A percentile compares a stretch with the other conserved stretches of the same genome.
These are phyloP conservation scores for Raphanus hybrid DNA, from an alignment of 441 rosid genomes.

Conservation along the genomic window DNA sequence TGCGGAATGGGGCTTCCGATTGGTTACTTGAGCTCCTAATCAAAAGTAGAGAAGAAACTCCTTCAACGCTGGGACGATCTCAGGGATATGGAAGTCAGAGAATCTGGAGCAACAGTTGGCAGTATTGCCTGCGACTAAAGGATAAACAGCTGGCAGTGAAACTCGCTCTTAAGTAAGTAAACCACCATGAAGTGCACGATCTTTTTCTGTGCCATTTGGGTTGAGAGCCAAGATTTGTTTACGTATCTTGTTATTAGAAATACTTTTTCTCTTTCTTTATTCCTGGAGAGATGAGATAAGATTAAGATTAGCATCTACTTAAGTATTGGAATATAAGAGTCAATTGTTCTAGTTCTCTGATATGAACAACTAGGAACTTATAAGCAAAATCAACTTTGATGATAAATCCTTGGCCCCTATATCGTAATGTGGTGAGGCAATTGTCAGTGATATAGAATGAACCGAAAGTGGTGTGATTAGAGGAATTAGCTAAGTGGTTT, in stretches of 20 bases:
- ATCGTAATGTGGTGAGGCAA: background rate
- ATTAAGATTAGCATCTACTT: background rate
- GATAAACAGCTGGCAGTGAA: slow-evolving; percentile 89
- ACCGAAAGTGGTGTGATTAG: background rate
- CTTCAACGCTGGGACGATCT: slow-evolving; percentile 54
- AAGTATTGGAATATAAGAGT: background rate
- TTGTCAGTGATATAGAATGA: background rate
- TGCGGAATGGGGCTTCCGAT: slow-evolving; percentile 94
- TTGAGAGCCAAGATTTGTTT: slow-evolving; percentile 16
- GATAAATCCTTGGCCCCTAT: background rate
- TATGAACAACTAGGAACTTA: background rate
- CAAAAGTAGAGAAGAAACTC: slow-evolving; percentile 76
- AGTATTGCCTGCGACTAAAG: slow-evolving; percentile 96
- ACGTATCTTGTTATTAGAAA: slow-evolving; percentile 8
- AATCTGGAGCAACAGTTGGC: slow-evolving; percentile 92
- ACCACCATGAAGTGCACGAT: slow-evolving; percentile 11
- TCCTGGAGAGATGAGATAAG: background rate
- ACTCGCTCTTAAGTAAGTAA: slow-evolving; percentile 87
- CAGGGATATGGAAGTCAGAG: slow-evolving; percentile 67
- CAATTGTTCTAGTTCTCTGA: background rate
- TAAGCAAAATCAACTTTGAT: background rate
- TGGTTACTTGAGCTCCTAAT: slow-evolving; percentile 84
- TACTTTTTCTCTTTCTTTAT: background rate
- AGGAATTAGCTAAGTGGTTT: background rate
- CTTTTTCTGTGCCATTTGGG: slow-evolving; percentile 6